These are phyloP conservation scores for Alternaria arbusti DNA, from an alignment of 2,329 filamentous ascomycete species.

Conservation along the genomic window DNA sequence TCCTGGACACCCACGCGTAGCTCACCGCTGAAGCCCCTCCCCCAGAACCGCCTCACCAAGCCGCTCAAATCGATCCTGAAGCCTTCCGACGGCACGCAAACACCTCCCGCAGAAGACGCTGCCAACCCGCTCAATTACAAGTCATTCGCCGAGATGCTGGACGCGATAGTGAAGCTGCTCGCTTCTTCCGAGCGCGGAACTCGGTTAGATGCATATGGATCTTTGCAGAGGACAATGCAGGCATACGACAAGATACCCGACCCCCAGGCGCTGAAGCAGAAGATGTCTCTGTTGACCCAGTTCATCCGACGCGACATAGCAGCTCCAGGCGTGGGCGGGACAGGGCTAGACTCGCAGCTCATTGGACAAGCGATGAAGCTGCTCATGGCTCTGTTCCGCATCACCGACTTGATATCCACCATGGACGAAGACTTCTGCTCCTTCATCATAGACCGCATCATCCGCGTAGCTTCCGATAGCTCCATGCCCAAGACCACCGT, in stretches of 20 bases:
- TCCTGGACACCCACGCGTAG: slow-evolving; percentile 45
- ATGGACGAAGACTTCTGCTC: slow-evolving; percentile 79
- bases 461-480: slow-evolving; percentile 73
- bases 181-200: slow-evolving; percentile 74
- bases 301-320: slow-evolving; percentile 85
- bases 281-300: slow-evolving; percentile 77
- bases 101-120: slow-evolving; percentile 47
- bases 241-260: slow-evolving; percentile 79
- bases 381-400: slow-evolving; percentile 77
- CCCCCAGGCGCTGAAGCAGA: slow-evolving; percentile 59
- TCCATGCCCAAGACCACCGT: slow-evolving; percentile 76
- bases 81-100: slow-evolving; percentile 56
- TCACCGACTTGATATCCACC: slow-evolving; percentile 71
- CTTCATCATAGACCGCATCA: slow-evolving; percentile 82
- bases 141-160: slow-evolving; percentile 79
- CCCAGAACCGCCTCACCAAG: slow-evolving; percentile 59
- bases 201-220: slow-evolving; percentile 85
- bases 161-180: slow-evolving; percentile 82
- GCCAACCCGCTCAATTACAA: slow-evolving; percentile 57
- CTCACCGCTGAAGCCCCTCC: slow-evolving; percentile 55
- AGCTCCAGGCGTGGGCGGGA: slow-evolving; percentile 63
- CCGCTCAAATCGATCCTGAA: slow-evolving; percentile 84
- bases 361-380: slow-evolving; percentile 79
- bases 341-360: slow-evolving; percentile 69
- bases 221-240: slow-evolving; percentile 76